A percentile compares a stretch with the other conserved stretches of the same genome.
Conservation (phyloP, 768 basidiomycete species). For the Boletus subcaerulescens region DNA sequence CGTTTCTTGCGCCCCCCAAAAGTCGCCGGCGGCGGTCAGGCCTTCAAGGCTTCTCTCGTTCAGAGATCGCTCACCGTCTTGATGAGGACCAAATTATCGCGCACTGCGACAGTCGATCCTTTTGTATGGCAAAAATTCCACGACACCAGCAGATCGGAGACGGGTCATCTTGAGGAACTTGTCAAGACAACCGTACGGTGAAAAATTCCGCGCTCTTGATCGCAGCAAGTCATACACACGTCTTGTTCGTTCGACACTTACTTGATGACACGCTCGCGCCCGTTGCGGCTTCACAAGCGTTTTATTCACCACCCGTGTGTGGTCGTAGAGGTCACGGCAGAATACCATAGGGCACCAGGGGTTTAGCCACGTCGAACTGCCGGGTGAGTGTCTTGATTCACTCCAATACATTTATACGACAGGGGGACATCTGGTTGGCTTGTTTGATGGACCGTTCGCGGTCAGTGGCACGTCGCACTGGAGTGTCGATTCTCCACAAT, state of each 20-base stretch:
- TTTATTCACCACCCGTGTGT: conserved; percentile 10
- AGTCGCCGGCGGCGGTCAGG: neutral
- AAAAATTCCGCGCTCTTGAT: conserved; percentile 25
- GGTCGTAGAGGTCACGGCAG: conserved; percentile 1
- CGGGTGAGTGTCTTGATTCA: conserved; percentile 33
- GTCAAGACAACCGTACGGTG: conserved; percentile 21
- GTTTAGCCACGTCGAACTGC: conserved; percentile 14
- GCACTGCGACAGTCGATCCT: neutral
- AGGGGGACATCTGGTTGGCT: conserved; percentile 19
- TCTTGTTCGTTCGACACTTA: conserved; percentile 23
- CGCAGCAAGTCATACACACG: conserved; percentile 19
- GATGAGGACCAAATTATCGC: conserved; percentile 3
- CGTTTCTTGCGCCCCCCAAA: conserved; percentile 6
- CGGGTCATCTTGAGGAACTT: conserved; percentile 7
- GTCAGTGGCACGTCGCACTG: neutral
- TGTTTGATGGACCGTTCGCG: conserved; percentile 1
- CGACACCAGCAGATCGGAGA: neutral
- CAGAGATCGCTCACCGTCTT: conserved; percentile 9
- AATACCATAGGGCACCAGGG: neutral
- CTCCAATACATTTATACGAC: conserved; percentile 23
- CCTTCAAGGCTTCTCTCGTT: neutral
- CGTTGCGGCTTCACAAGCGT: conserved; percentile 14
- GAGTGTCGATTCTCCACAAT: conserved; percentile 1
- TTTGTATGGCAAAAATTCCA: conserved; percentile 1
- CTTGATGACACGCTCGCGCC: conserved; percentile 15